These are phyloP conservation scores for Sporothrix phasma DNA, from an alignment of 2,329 filamentous ascomycete genomes.

Conservation along the genomic window DNA sequence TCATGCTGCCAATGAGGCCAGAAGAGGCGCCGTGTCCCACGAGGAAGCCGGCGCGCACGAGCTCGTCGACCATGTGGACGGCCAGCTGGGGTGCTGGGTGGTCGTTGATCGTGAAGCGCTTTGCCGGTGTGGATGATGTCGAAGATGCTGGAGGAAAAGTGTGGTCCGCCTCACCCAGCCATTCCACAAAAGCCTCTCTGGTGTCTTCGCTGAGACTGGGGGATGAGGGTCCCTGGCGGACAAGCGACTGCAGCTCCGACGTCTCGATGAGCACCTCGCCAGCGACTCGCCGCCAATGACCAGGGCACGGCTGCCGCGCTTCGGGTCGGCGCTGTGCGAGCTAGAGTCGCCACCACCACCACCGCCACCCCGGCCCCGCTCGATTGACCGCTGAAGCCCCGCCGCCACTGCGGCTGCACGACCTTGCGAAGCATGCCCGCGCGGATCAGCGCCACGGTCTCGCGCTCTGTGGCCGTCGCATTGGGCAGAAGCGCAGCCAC, in stretches of 20 bases:
- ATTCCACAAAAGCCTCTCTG: slow-evolving; percentile 40
- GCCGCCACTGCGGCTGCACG: slow-evolving; percentile 46
- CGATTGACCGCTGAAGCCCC: slow-evolving; percentile 31
- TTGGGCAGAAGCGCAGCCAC: slow-evolving; percentile 52
- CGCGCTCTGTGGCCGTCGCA: slow-evolving; percentile 56
- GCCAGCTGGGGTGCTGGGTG: slow-evolving; percentile 26
- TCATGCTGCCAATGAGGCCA: slow-evolving; percentile 6
- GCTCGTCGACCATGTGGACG: slow-evolving; percentile 40
- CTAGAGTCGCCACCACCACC: background rate
- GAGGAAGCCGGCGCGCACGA: slow-evolving; percentile 59
- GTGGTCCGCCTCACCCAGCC: slow-evolving; percentile 43
- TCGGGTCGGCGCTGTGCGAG: slow-evolving; percentile 28
- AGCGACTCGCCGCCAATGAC: slow-evolving; percentile 16
- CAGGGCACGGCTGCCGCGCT: slow-evolving; percentile 34
- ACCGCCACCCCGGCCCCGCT: background rate
- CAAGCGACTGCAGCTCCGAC: slow-evolving; percentile 43
- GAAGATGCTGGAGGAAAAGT: slow-evolving; percentile 30
- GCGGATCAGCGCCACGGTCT: slow-evolving; percentile 50
- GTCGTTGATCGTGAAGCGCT: slow-evolving; percentile 13
- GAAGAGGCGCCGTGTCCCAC: slow-evolving; percentile 35
- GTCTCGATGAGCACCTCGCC: slow-evolving; percentile 54
- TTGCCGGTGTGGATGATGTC: slow-evolving; percentile 18
- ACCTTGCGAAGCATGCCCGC: slow-evolving; percentile 51
- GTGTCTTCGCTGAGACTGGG: slow-evolving; percentile 31
- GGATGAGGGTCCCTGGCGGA: slow-evolving; percentile 26